Base-by-base conservation (phyloP, 2,329 filamentous ascomycete species). In the Xylaria sp. region DNA sequence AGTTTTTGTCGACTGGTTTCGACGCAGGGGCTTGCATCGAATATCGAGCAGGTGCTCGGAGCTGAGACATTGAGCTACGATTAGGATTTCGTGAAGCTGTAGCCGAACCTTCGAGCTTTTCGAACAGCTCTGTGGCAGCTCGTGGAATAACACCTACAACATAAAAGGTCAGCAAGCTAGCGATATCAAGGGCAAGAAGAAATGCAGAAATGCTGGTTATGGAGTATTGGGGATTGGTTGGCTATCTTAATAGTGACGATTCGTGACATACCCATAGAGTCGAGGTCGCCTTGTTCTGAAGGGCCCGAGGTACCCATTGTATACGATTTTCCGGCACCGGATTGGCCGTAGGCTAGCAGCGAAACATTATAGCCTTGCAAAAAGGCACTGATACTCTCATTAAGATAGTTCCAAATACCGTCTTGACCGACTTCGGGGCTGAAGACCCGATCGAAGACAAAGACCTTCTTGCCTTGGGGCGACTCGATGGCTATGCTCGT, bases 311-410 rank as follows among this genome's bases (percentile, higher is more conserved):
- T 99, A 66, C 96, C 96, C 96, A 99, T 99, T 0, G 96, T 99
- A 79, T 97, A 98, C 2, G 95, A 98, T 83, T 99, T 99, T 75
- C 96, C 96, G 12, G 96, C 94, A 66, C 96, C 96, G 34, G 96
- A 99, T 84, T 99, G 96, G 74, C 96, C 96, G 78, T 99, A 99
- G 57, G 96, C 96, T 76, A 99, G 85, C 59, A 99, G 89, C 3
- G 96, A 99, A 68, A 99, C 96, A 88, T 99, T 99, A 87, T 98
- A 99, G 64, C 96, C 96, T 78, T 98, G 94, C 1, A 96, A 85
- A 76, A 99, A 99, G 2, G 94, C 93, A 75, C 87, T 89, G 74
- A 98, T 92, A 75, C 94, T 97, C 74, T 99, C 96, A 71, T 89
- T 89, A 58, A 99, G 85, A 77, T 99, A 99, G 56, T 97, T 92